Evolutionary conservation across 2,329 filamentous ascomycete genomes (phyloP).

Genomic region (Apiospora sp.): DNA sequence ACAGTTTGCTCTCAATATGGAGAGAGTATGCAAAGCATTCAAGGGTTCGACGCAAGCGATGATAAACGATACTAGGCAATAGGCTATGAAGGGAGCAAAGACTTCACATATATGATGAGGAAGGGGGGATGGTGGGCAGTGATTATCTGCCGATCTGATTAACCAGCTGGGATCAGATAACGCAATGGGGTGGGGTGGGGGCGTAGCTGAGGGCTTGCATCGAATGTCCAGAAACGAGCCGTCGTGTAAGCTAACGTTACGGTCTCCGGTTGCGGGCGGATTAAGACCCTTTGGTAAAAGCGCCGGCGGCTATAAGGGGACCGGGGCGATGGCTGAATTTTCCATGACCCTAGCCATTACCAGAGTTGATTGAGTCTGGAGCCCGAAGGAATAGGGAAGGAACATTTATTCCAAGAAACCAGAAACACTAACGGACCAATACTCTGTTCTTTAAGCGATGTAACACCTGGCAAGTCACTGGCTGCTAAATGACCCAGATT

Average conservation of each 20-base stretch:
- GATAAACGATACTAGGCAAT: neutral
- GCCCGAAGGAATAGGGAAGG: neutral
- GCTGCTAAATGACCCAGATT: neutral
- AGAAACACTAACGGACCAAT: neutral
- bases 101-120: constrained; percentile 4
- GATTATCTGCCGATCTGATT: constrained; percentile 19
- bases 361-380: neutral
- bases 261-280: constrained; percentile 1
- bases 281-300: neutral
- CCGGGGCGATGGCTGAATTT: neutral
- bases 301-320: neutral
- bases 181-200: neutral
- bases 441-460: neutral
- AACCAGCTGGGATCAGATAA: constrained; percentile 23
- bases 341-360: neutral
- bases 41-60: neutral
- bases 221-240: constrained; percentile 15
- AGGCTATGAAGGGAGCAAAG: neutral
- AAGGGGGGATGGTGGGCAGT: neutral
- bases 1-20: neutral
- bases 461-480: neutral
- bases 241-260: neutral
- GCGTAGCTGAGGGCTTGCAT: neutral
- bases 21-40: neutral
- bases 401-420: neutral